phyloP scores from a whole-genome alignment of 1,139 yeast genomes.

The Yamadazyma diospyri region DNA sequence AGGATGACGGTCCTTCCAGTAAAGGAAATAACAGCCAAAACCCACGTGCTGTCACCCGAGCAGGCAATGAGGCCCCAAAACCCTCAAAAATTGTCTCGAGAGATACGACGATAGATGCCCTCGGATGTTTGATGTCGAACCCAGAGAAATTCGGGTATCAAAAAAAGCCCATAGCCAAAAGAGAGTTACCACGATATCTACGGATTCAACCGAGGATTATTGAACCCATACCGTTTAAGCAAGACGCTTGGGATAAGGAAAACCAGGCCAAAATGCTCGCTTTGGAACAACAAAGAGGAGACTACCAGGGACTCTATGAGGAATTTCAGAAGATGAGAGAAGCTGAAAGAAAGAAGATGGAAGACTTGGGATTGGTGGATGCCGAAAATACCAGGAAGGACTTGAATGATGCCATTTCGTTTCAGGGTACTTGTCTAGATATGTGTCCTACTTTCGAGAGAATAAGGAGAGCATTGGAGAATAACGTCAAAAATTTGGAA shows the following conservation, averaged over 20 bases:
- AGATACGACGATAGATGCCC: slow-evolving; percentile 19
- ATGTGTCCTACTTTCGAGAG: slow-evolving; percentile 97
- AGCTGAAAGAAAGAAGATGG: slow-evolving; percentile 77
- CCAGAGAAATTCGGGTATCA: slow-evolving; percentile 32
- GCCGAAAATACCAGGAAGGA: slow-evolving; percentile 80
- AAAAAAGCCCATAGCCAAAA: slow-evolving; percentile 12
- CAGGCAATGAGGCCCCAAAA: too few relatives aligned
- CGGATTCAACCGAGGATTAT: slow-evolving; percentile 36
- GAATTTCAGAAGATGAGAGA: slow-evolving; percentile 72
- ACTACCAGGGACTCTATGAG: slow-evolving; percentile 44
- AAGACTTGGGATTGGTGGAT: slow-evolving; percentile 77
- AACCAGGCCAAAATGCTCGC: slow-evolving; percentile 39
- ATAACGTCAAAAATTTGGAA: slow-evolving; percentile 80
- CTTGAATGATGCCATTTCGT: slow-evolving; percentile 79
- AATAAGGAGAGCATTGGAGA: slow-evolving; percentile 82
- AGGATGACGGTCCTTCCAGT: slow-evolving; percentile 1
- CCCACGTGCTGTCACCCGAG: too few relatives aligned
- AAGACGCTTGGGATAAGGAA: slow-evolving; percentile 38
- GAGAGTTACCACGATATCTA: slow-evolving; percentile 38
- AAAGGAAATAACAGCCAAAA: not conserved
- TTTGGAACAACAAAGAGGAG: slow-evolving; percentile 31
- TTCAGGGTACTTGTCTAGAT: slow-evolving; percentile 83
- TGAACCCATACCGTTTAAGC: slow-evolving; percentile 31
- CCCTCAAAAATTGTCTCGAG: slow-evolving; percentile 13
- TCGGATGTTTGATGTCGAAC: slow-evolving; percentile 28